Conservation (phyloP, 345 rosid species). For the Gossypium bickii region DNA sequence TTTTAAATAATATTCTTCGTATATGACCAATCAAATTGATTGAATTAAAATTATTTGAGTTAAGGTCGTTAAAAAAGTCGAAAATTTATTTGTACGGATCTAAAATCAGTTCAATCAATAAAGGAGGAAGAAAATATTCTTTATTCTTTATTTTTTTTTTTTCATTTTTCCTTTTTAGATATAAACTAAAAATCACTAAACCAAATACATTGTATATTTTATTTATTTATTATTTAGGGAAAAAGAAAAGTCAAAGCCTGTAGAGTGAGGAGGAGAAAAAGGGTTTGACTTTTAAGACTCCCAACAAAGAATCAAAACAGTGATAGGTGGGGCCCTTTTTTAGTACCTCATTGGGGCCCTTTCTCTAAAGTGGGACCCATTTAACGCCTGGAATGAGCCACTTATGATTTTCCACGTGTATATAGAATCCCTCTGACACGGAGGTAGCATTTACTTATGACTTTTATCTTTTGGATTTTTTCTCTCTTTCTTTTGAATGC, state of each 20-base stretch:
- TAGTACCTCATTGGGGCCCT: not conserved
- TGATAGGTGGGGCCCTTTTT: conserved; percentile 1
- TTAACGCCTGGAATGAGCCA: not conserved
- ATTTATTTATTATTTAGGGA: not conserved
- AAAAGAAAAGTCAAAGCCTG: not conserved
- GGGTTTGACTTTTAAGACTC: conserved; percentile 12
- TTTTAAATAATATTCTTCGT: no score
- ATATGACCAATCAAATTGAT: no score
- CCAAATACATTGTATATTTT: not conserved
- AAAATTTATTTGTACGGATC: no score
- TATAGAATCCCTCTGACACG: no score
- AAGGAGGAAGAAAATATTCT: no score
- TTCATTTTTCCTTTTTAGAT: no score
- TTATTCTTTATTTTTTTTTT: no score
- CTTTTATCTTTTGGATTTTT: no score
- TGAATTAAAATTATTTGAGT: no score
- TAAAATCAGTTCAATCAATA: no score
- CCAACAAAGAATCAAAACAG: conserved; percentile 7
- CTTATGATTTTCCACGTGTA: not conserved
- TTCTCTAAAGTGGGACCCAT: not conserved
- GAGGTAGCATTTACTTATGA: no score
- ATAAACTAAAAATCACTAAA: not conserved
- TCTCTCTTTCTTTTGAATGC: not conserved
- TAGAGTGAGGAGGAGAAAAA: not conserved
- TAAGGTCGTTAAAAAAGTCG: no score